Base-by-base conservation (phyloP, 2,329 filamentous ascomycete species). In the Tolypocladium ovalisporum region DNA sequence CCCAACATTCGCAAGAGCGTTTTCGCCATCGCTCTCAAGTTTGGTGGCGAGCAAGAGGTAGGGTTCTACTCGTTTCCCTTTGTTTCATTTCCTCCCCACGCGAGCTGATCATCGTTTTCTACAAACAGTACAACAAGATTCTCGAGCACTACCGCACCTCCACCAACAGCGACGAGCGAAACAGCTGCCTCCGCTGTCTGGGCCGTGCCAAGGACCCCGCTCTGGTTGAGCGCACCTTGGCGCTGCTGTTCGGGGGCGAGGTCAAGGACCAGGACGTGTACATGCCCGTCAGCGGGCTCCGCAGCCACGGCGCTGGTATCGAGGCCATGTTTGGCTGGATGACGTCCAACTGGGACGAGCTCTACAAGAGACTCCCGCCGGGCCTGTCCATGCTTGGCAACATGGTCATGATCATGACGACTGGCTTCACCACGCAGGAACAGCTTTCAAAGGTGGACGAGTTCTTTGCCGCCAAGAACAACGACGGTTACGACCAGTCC, bases 211-310 rank as follows among this genome's bases (percentile, higher is more conserved):
- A 86, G 68, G 81, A 88, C 57, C 86, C 89, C 1, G 84, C 87
- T 62, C 82, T 97, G 54, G 93, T 97, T 70, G 77, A 94, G 76
- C 84, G 84, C 60, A 93, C 91, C 3, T 80, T 97, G 17, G 81
- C 78, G 35, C 78, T 97, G 61, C 80, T 91, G 36, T 80, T 92
- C 58, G 84, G 85, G 70, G 84, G 86, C 60, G 87, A 96, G 63
- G 88, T 97, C 73, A 96, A 95, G 78, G 90, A 89, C 62, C 93
- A 97, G 72, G 93, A 97, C 71, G 86, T 97, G 62, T 97, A 96
- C 75, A 85, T 96, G 69, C 92, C 93, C 1, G 82, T 94, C 42
- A 83, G 84, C 37, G 89, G 89, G 9, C 81, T 97, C 34, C 84
- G 92, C 58, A 83, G 82, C 56, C 90, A 95, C 68, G 76, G 84